phyloP scores from a whole-genome alignment of 2,329 filamentous ascomycete species.

The Aspergillus pseudonomiae region DNA sequence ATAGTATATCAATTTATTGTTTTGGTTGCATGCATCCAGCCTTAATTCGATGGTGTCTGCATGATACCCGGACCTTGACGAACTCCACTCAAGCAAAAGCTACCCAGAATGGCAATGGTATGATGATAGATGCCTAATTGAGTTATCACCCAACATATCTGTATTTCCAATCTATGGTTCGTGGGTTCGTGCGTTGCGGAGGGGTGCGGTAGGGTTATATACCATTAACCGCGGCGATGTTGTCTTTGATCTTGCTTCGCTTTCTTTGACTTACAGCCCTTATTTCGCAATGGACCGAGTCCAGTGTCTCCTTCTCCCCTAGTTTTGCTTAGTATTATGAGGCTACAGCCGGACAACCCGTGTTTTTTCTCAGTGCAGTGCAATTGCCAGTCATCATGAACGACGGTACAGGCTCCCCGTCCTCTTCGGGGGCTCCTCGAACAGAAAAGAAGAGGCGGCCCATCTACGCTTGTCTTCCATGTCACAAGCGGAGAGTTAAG shows the following conservation, averaged over 20 bases:
- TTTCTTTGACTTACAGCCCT: neutral
- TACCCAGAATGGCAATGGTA: neutral
- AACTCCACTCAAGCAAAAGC: neutral
- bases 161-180: neutral
- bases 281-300: neutral
- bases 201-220: neutral
- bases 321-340: neutral
- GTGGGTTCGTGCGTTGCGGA: neutral
- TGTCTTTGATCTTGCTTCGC: neutral
- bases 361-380: neutral
- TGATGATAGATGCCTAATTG: constrained; percentile 3
- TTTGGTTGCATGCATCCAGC: neutral
- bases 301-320: neutral
- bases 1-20: neutral
- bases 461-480: constrained; percentile 2
- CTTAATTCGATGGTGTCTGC: neutral
- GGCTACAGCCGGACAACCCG: neutral
- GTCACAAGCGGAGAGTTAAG: constrained; percentile 3
- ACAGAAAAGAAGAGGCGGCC: constrained; percentile 1
- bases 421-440: neutral
- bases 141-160: neutral
- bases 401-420: neutral
- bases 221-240: neutral
- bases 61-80: neutral
- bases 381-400: neutral